Percentiles rank a stretch among this genome's conserved stretches.
phyloP scores from a whole-genome alignment of 1,284 basidiomycete species.

The Rhodofomes roseus region DNA sequence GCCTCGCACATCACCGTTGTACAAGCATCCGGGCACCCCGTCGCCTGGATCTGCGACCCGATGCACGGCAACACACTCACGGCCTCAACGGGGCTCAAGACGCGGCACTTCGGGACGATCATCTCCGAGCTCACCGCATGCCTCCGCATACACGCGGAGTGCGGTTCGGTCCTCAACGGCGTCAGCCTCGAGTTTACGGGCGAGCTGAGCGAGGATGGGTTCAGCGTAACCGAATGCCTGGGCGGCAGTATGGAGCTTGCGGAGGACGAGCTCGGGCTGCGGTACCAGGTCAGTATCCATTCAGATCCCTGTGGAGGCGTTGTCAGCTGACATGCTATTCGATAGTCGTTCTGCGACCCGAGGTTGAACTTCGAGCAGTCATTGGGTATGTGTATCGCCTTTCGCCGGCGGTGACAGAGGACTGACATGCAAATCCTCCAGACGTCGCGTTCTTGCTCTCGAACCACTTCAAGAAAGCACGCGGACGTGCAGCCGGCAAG shows the following conservation, averaged over 20 bases:
- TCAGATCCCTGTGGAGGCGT: background rate
- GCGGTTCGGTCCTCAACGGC: conserved; percentile 81
- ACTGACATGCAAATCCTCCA: conserved; percentile 21
- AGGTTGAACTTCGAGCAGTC: conserved; percentile 82
- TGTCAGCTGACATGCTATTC: background rate
- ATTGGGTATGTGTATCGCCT: conserved; percentile 49
- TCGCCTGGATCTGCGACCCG: conserved; percentile 94
- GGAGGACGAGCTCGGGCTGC: conserved; percentile 67
- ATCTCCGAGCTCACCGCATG: conserved; percentile 84
- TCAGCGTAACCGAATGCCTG: conserved; percentile 85
- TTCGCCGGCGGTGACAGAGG: too few species aligned
- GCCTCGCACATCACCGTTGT: conserved; percentile 85
- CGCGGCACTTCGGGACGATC: conserved; percentile 88
- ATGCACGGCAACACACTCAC: conserved; percentile 96
- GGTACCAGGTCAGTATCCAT: conserved; percentile 57
- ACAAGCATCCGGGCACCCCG: conserved; percentile 76
- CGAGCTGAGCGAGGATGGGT: conserved; percentile 90
- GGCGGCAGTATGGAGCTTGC: conserved; percentile 80
- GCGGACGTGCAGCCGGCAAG: conserved; percentile 24
- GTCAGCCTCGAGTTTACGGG: conserved; percentile 97
- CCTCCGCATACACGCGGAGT: conserved; percentile 75
- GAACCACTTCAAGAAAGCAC: conserved; percentile 71
- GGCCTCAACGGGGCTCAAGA: conserved; percentile 77
- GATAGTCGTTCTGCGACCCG: conserved; percentile 77
- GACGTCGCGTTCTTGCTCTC: conserved; percentile 80